Evolutionary conservation across 2,329 filamentous ascomycete species (phyloP).

Genomic region (Phyllosticta citribraziliensis): DNA sequence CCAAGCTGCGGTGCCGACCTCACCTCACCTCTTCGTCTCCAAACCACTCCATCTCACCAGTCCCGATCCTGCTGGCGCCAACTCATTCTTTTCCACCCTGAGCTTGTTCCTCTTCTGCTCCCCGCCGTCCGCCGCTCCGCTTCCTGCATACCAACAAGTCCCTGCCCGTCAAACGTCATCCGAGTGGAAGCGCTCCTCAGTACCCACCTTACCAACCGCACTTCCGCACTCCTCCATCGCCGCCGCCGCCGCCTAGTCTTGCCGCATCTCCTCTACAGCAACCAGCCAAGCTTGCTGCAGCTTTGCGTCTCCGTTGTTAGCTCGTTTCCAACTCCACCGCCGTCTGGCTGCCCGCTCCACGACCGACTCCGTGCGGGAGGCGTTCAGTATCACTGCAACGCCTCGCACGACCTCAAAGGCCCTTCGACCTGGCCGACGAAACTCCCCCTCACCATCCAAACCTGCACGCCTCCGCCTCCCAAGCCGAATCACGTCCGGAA

Average conservation of each 20-base stretch:
- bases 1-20: slow-evolving; percentile 10
- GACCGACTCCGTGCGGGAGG: background rate
- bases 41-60: background rate
- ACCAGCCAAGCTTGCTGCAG: background rate
- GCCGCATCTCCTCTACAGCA: background rate
- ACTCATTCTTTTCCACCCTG: background rate
- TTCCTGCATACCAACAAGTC: background rate
- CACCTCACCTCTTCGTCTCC: background rate
- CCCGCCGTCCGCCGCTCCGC: background rate
- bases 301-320: background rate
- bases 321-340: background rate
- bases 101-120: background rate
- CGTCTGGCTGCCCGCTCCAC: background rate
- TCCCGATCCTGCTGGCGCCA: background rate
- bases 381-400: slow-evolving; percentile 12
- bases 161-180: background rate
- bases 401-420: slow-evolving; percentile 22
- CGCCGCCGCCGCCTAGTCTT: background rate
- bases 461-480: slow-evolving; percentile 59
- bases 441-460: slow-evolving; percentile 44
- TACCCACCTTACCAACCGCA: background rate
- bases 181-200: background rate
- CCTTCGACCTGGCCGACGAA: slow-evolving; percentile 65
- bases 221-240: background rate
- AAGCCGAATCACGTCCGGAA: slow-evolving; percentile 47